Evolutionary conservation across 2,329 filamentous ascomycete genomes (phyloP).

Genomic region (Nectriaceae sp.): DNA sequence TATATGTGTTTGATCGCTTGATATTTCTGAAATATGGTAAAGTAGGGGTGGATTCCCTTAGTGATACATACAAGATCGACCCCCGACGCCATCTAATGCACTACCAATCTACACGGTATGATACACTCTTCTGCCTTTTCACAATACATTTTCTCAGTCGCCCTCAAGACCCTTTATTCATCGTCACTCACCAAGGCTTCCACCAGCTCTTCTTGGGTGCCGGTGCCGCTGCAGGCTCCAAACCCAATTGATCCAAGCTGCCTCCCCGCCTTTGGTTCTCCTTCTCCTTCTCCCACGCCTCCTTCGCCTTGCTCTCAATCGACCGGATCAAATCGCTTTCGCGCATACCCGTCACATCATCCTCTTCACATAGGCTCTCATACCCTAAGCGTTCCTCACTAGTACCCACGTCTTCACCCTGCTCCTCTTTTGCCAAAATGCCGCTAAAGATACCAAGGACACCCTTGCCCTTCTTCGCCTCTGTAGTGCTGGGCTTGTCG

Average conservation of each 20-base stretch:
- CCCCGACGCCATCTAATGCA: conserved; percentile 48
- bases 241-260: conserved; percentile 51
- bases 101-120: conserved; percentile 46
- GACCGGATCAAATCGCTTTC: conserved; percentile 23
- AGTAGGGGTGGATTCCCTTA: conserved; percentile 32
- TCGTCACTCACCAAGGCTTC: conserved; percentile 41
- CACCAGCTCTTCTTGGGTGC: conserved; percentile 53
- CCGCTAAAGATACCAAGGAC: conserved; percentile 37
- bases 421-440: conserved; percentile 28
- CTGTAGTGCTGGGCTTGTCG: conserved; percentile 14
- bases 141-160: conserved; percentile 22
- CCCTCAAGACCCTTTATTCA: conserved; percentile 11
- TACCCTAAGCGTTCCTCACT: conserved; percentile 16
- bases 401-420: conserved; percentile 20
- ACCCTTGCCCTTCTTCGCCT: conserved; percentile 36
- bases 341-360: conserved; percentile 19
- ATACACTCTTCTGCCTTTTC: conserved; percentile 34
- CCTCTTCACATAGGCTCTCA: conserved; percentile 23
- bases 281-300: conserved; percentile 50
- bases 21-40: conserved; percentile 30
- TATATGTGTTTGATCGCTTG: conserved; percentile 21
- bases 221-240: conserved; percentile 32
- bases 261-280: conserved; percentile 54
- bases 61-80: conserved; percentile 37
- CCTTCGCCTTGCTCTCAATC: conserved; percentile 32